Conservation (phyloP, 768 basidiomycete species). For the Ephemerocybe angulata region DNA sequence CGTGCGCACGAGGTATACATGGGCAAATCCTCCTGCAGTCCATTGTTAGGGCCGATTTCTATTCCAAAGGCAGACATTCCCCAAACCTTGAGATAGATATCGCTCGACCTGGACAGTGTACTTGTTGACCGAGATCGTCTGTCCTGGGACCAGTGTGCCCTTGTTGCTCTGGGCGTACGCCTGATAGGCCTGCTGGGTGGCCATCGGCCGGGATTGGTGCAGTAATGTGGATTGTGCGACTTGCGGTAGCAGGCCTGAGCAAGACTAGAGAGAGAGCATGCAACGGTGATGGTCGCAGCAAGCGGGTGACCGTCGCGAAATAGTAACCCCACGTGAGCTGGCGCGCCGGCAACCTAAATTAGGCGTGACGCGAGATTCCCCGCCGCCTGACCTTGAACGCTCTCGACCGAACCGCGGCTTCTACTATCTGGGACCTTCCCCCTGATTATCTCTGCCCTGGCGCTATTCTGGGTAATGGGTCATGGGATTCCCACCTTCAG, state of each 20-base stretch:
- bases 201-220: slow-evolving; percentile 33
- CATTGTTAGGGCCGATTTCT: slow-evolving; percentile 14
- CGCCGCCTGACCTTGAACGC: background rate
- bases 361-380: background rate
- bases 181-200: slow-evolving; percentile 48
- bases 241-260: slow-evolving; percentile 6
- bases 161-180: slow-evolving; percentile 50
- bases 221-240: background rate
- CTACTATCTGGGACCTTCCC: background rate
- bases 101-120: slow-evolving; percentile 88
- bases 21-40: slow-evolving; percentile 86
- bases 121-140: slow-evolving; percentile 86
- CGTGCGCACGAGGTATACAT: slow-evolving; percentile 94
- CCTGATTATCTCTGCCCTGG: background rate
- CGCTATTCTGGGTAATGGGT: background rate
- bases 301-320: slow-evolving; percentile 15
- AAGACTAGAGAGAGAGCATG: slow-evolving; percentile 4
- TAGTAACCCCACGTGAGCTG: slow-evolving; percentile 23
- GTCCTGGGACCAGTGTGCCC: slow-evolving; percentile 75
- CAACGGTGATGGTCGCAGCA: background rate
- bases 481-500: background rate
- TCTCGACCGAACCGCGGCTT: background rate
- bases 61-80: slow-evolving; percentile 6
- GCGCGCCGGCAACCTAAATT: background rate
- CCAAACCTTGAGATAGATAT: slow-evolving; percentile 90